Evolutionary conservation across 768 basidiomycete species (phyloP), one percentile per base, ranked within the genome.

Genomic region (Suillus fuscotomentosus): DNA sequence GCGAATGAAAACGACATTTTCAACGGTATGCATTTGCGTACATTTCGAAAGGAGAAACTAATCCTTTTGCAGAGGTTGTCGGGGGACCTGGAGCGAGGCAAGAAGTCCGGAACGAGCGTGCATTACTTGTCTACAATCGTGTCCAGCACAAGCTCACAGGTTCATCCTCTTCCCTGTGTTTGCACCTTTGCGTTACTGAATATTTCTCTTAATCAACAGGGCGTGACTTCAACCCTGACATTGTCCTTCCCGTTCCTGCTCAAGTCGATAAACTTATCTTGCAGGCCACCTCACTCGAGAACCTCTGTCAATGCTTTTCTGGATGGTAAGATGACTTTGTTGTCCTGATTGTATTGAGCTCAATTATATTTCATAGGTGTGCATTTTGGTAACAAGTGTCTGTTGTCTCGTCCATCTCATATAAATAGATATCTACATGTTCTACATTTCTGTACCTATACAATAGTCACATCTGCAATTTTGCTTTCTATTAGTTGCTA

Each of bases 81-180:
- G 84, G 81, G 48, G 85, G 86, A 64, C 79, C 80, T 50, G 83
- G 83, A 74, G 88, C 85, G 62, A 83, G 80, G 67, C 91, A 87
- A 75, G 97, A 98, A 77, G 88, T 94, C 64, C 89, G 95, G 67
- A 99, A 99, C 70, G 91, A 93, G 69, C 84, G 91, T 47, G 97
- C 97, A 0, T 76, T 99, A 22, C 86, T 88, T 56, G 97, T 99
- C 38, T 96, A 96, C 75, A 95, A 94, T 69, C 90, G 97, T 48
- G 96, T 99, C 8, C 89, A 96, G 73, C 84, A 96, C 73, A 99
- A 99, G 78, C 83, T 99, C 63, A 97, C 93, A 61, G 95, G 94
- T 91, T 66, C 64, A 82, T 75, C 41, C 2, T 42, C 47, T 65
- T 34, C 36, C 42, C 6, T 20, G 11, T 10, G n/a, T 41, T 20